These are phyloP conservation scores for Hypoxylon rubiginosum DNA, from an alignment of 2,329 filamentous ascomycete species.

Conservation along the genomic window DNA sequence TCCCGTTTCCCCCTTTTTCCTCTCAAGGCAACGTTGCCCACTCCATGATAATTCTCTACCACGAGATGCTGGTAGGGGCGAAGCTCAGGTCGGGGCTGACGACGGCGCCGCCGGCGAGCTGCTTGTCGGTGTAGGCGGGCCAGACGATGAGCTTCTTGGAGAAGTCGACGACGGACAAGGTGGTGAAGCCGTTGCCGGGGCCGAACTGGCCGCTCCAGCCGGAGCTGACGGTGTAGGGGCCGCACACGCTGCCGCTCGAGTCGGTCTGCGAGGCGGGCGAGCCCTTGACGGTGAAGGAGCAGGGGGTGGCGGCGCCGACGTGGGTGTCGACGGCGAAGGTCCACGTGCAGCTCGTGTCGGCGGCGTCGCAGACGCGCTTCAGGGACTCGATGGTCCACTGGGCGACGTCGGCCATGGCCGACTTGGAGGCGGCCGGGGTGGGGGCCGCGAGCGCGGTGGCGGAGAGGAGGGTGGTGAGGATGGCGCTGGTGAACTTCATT, in stretches of 20 bases:
- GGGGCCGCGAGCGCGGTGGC: conserved; percentile 48
- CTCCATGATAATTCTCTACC: conserved; percentile 3
- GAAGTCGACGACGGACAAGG: conserved; percentile 63
- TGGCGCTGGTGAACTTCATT: conserved; percentile 55
- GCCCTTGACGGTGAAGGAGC: conserved; percentile 56
- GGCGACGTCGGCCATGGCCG: conserved; percentile 49
- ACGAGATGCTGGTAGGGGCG: conserved; percentile 37
- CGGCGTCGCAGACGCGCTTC: conserved; percentile 56
- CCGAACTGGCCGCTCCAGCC: conserved; percentile 71
- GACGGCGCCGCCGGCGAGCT: conserved; percentile 59
- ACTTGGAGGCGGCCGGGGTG: conserved; percentile 35
- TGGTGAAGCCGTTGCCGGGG: conserved; percentile 65
- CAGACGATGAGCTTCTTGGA: conserved; percentile 61
- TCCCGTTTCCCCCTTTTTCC: background rate
- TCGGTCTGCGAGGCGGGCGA: conserved; percentile 56
- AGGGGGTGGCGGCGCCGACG: conserved; percentile 50
- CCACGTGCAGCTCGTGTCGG: conserved; percentile 58
- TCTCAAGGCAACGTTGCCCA: background rate
- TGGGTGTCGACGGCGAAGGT: conserved; percentile 58
- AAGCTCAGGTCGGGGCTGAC: conserved; percentile 61
- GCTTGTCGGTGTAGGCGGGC: conserved; percentile 67
- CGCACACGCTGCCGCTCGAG: conserved; percentile 58
- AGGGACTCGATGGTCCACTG: conserved; percentile 58
- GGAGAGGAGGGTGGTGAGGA: conserved; percentile 48
- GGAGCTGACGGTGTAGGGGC: conserved; percentile 64